A percentile compares a stretch with the other conserved stretches of the same genome.
Conservation (phyloP, 108 stramenopile genomes). For the Cyclostephanos tholiformis region DNA sequence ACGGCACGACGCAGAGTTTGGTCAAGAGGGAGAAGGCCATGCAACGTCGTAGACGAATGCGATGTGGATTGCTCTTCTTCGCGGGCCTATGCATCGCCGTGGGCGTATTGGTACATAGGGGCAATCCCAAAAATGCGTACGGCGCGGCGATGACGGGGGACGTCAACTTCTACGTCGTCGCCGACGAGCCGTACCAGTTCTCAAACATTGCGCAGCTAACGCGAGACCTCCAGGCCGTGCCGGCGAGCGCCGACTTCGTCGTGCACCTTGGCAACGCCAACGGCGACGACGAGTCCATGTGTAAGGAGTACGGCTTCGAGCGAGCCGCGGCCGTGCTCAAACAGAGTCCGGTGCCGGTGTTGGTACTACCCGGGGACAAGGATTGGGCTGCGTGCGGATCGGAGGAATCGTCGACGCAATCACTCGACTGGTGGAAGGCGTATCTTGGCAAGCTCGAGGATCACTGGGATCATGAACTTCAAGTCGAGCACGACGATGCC, state of each 20-base stretch:
- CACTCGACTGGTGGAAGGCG: constrained; percentile 59
- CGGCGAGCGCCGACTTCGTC: constrained; percentile 69
- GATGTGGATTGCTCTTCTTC: constrained; percentile 18
- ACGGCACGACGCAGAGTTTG: constrained; percentile 56
- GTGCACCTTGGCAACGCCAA: constrained; percentile 83
- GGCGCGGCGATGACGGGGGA: background rate
- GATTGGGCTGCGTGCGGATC: constrained; percentile 79
- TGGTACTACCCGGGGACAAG: constrained; percentile 71
- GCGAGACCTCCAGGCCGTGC: constrained; percentile 56
- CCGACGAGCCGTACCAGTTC: constrained; percentile 65
- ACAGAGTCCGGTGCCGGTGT: constrained; percentile 61
- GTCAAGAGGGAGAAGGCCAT: constrained; percentile 40
- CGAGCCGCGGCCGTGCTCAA: constrained; percentile 49
- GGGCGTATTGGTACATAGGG: constrained; percentile 29
- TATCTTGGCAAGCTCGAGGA: constrained; percentile 60
- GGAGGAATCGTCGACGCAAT: constrained; percentile 12
- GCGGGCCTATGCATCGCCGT: constrained; percentile 16
- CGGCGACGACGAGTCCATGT: constrained; percentile 48
- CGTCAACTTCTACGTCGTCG: constrained; percentile 77
- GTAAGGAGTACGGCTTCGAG: constrained; percentile 55
- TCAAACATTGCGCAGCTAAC: constrained; percentile 49
- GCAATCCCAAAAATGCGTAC: constrained; percentile 20
- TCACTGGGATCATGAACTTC: constrained; percentile 37
- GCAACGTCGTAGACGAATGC: constrained; percentile 28
- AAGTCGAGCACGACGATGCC: constrained; percentile 45